Conservation (phyloP, 176 grass and related monocot species). For the Triticum monococcum region DNA sequence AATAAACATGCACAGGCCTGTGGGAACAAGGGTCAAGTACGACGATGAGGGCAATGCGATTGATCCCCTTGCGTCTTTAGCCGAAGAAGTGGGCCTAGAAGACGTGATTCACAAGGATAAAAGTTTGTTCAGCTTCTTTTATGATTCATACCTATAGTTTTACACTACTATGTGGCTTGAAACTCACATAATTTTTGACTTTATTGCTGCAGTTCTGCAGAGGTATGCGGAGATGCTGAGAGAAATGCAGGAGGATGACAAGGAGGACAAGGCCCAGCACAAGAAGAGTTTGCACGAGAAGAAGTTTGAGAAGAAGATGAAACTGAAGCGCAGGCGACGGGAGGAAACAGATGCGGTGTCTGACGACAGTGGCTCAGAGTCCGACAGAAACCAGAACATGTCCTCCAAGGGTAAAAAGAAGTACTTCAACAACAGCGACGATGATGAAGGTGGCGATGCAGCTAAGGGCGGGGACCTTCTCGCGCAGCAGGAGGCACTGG, state of each 20-base stretch:
- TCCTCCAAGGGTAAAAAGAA: constrained; percentile 52
- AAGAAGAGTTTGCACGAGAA: constrained; percentile 61
- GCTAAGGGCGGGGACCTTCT: constrained; percentile 26
- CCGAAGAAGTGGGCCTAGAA: constrained; percentile 50
- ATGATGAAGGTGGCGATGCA: constrained; percentile 27
- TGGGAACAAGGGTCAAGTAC: constrained; percentile 81
- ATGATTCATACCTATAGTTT: not conserved
- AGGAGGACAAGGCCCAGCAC: constrained; percentile 85
- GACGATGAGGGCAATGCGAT: constrained; percentile 78
- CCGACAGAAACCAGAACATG: constrained; percentile 23
- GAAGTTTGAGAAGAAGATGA: constrained; percentile 76
- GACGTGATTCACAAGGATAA: constrained; percentile 49
- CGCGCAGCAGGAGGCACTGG: constrained; percentile 75
- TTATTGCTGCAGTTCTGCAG: constrained; percentile 50
- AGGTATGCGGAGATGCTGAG: constrained; percentile 67
- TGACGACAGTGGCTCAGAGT: constrained; percentile 50
- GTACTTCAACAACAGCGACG: constrained; percentile 48
- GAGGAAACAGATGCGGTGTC: constrained; percentile 34
- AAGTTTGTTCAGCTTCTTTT: constrained; percentile 37
- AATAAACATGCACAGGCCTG: constrained; percentile 81
- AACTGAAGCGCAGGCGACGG: constrained; percentile 67
- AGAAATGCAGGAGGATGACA: constrained; percentile 75
- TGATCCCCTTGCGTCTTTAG: constrained; percentile 71
- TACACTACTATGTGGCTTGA: not conserved
- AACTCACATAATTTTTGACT: constrained; percentile 11